These are phyloP conservation scores for Cercospora sp. DNA, from an alignment of 2,329 filamentous ascomycete species.

Conservation along the genomic window DNA sequence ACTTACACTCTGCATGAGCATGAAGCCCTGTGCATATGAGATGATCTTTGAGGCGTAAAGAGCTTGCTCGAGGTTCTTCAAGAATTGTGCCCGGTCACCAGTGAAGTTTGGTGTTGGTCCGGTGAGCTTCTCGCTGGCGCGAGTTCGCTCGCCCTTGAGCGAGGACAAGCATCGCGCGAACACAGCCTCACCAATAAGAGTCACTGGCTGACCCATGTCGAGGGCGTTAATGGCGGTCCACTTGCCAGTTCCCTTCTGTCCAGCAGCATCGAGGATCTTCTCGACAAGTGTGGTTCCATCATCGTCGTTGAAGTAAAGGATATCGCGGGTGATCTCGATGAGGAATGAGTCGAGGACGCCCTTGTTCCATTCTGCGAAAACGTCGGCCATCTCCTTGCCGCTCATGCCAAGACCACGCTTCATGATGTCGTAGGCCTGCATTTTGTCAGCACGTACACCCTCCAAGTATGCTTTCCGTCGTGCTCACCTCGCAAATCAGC, in stretches of 20 bases:
- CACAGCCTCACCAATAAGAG: slow-evolving; percentile 94
- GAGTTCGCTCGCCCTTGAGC: slow-evolving; percentile 88
- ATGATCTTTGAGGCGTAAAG: slow-evolving; percentile 99
- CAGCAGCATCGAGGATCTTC: slow-evolving; percentile 98
- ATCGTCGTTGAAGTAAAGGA: slow-evolving; percentile 97
- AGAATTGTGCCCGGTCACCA: slow-evolving; percentile 89
- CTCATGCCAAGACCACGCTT: slow-evolving; percentile 91
- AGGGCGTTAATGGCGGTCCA: slow-evolving; percentile 99
- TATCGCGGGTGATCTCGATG: slow-evolving; percentile 97
- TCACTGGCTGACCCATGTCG: slow-evolving; percentile 97
- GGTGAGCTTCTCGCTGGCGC: slow-evolving; percentile 75
- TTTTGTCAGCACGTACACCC: slow-evolving; percentile 23
- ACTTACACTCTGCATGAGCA: slow-evolving; percentile 95
- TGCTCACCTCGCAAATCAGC: slow-evolving; percentile 90
- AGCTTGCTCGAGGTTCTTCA: slow-evolving; percentile 96
- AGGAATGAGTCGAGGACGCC: slow-evolving; percentile 98
- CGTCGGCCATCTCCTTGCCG: slow-evolving; percentile 93
- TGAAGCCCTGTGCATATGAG: slow-evolving; percentile 99
- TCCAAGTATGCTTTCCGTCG: not conserved
- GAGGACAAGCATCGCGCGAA: slow-evolving; percentile 91
- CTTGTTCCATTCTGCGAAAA: slow-evolving; percentile 96
- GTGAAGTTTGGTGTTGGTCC: slow-evolving; percentile 79
- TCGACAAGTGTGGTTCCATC: slow-evolving; percentile 88
- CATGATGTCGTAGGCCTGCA: slow-evolving; percentile 97
- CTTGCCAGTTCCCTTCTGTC: slow-evolving; percentile 99